Conservation (phyloP, 805 yeast species). For the Kregervanrija delftensis region DNA sequence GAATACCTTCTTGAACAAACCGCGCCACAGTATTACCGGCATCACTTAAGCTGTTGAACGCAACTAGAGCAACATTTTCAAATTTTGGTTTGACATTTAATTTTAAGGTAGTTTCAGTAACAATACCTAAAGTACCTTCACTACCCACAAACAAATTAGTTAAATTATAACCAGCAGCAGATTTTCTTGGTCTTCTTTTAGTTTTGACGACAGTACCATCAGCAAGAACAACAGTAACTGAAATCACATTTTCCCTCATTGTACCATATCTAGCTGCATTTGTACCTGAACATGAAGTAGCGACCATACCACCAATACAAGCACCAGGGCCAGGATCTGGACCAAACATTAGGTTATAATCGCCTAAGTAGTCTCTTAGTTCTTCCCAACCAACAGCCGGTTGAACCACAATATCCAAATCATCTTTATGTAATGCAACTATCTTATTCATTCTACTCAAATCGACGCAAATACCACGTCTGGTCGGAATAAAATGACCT, state of each 20-base stretch:
- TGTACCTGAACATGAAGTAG: slow-evolving; percentile 75
- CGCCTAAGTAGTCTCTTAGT: slow-evolving; percentile 43
- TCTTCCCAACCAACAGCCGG: slow-evolving; percentile 80
- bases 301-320: slow-evolving; percentile 70
- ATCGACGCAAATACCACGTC: slow-evolving; percentile 58
- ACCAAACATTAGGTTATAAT: slow-evolving; percentile 55
- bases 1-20: slow-evolving; percentile 61
- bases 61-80: slow-evolving; percentile 64
- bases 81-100: slow-evolving; percentile 52
- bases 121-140: slow-evolving; percentile 75
- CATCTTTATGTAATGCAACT: slow-evolving; percentile 50
- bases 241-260: slow-evolving; percentile 66
- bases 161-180: slow-evolving; percentile 74
- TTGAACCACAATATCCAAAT: slow-evolving; percentile 66
- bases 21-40: slow-evolving; percentile 67
- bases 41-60: slow-evolving; percentile 56
- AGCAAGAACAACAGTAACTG: slow-evolving; percentile 67
- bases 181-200: slow-evolving; percentile 65
- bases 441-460: slow-evolving; percentile 56
- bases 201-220: slow-evolving; percentile 78
- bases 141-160: slow-evolving; percentile 74
- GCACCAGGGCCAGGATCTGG: slow-evolving; percentile 82
- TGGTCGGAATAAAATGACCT: slow-evolving; percentile 69
- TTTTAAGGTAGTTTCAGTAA: slow-evolving; percentile 64
- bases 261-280: slow-evolving; percentile 77